phyloP scores from a whole-genome alignment of 352 stramenopile genomes.

The Globisporangium cylindrosporum region DNA sequence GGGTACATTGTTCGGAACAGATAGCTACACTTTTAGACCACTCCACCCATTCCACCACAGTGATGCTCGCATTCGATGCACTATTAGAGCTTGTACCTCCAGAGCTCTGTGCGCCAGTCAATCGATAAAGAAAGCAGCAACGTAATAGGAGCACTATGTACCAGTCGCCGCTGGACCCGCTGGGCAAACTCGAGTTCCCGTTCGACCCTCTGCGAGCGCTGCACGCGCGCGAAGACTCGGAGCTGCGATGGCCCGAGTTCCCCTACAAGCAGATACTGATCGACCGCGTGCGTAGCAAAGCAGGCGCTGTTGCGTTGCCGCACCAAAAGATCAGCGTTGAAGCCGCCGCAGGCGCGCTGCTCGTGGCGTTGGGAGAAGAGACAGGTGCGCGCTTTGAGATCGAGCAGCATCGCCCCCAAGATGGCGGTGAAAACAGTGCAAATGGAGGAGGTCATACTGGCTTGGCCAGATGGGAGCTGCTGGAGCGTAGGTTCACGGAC shows the following conservation, averaged over 20 bases:
- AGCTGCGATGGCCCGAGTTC: slow-evolving; percentile 56
- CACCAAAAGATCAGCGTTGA: slow-evolving; percentile 26
- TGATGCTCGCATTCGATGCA: neutral
- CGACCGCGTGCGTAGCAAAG: slow-evolving; percentile 44
- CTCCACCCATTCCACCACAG: neutral
- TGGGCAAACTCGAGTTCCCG: slow-evolving; percentile 39
- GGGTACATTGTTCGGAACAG: neutral
- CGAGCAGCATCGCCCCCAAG: slow-evolving; percentile 25
- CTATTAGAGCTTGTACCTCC: neutral
- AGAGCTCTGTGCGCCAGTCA: neutral
- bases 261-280: slow-evolving; percentile 70
- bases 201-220: slow-evolving; percentile 53
- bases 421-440: slow-evolving; percentile 5
- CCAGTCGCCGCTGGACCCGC: slow-evolving; percentile 37
- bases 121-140: neutral
- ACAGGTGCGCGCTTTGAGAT: slow-evolving; percentile 43
- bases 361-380: slow-evolving; percentile 45
- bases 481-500: slow-evolving; percentile 39
- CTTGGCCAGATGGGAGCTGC: slow-evolving; percentile 18
- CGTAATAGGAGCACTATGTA: slow-evolving; percentile 31
- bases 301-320: slow-evolving; percentile 13
- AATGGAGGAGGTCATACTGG: neutral
- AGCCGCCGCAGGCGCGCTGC: slow-evolving; percentile 46
- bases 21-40: slow-evolving; percentile 8
- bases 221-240: slow-evolving; percentile 42